Conservation (phyloP, 108 stramenopile species). For the Cylindrotheca closterium region DNA sequence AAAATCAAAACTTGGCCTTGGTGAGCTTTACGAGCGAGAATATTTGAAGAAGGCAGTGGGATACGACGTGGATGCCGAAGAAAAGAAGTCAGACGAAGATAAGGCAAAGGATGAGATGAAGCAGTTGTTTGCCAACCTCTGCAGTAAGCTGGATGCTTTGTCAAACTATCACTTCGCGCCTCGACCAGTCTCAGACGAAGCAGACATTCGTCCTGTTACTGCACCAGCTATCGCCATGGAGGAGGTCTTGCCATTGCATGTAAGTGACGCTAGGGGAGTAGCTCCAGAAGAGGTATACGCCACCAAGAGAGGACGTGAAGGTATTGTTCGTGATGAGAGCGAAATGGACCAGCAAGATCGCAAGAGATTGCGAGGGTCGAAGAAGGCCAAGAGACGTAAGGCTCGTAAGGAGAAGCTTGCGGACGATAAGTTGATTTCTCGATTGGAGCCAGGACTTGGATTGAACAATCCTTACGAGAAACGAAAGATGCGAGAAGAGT, state of each 20-base stretch:
- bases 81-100: constrained; percentile 83
- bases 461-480: constrained; percentile 95
- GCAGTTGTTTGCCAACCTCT: constrained; percentile 78
- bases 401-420: constrained; percentile 82
- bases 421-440: constrained; percentile 87
- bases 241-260: constrained; percentile 92
- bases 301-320: constrained; percentile 84
- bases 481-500: constrained; percentile 82
- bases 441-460: constrained; percentile 90
- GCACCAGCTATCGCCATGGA: constrained; percentile 97
- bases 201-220: constrained; percentile 69
- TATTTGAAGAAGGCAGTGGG: constrained; percentile 88
- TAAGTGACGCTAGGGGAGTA: constrained; percentile 82
- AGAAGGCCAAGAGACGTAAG: constrained; percentile 91
- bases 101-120: constrained; percentile 87
- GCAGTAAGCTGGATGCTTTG: constrained; percentile 93
- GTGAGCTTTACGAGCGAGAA: constrained; percentile 95
- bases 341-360: constrained; percentile 92
- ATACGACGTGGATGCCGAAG: constrained; percentile 76
- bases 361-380: constrained; percentile 81
- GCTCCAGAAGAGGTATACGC: constrained; percentile 96
- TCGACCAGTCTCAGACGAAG: constrained; percentile 88
- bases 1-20: constrained; percentile 94
- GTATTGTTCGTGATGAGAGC: constrained; percentile 80
- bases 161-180: constrained; percentile 99